phyloP scores from a whole-genome alignment of 2,329 filamentous ascomycete species.

The Stromatinia cepivora region DNA sequence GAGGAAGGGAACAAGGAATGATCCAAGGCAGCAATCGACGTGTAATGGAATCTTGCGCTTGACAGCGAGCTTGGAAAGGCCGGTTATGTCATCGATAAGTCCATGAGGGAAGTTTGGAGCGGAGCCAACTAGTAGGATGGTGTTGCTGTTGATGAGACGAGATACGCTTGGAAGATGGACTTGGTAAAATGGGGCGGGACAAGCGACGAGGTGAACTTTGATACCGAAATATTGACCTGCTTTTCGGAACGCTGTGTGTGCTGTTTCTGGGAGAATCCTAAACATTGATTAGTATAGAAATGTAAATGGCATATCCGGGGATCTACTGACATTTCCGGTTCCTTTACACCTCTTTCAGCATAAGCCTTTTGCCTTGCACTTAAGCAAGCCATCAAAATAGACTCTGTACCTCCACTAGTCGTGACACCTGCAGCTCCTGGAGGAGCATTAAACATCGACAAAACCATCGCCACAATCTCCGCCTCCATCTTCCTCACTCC shows the following conservation, averaged over 20 bases:
- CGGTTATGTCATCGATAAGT: conserved; percentile 91
- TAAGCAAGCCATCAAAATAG: conserved; percentile 92
- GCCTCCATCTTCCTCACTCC: conserved; percentile 99
- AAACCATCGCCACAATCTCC: conserved; percentile 93
- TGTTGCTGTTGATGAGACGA: conserved; percentile 91
- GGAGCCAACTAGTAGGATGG: conserved; percentile 86
- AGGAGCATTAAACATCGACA: conserved; percentile 86
- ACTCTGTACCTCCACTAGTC: conserved; percentile 92
- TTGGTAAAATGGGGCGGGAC: conserved; percentile 82
- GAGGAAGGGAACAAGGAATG: conserved; percentile 90
- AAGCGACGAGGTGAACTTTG: conserved; percentile 84
- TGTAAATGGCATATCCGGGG: conserved; percentile 19
- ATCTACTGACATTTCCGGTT: conserved; percentile 82
- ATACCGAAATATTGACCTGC: conserved; percentile 95
- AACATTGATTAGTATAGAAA: conserved; percentile 29
- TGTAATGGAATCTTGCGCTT: conserved; percentile 83
- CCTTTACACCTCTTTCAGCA: conserved; percentile 79
- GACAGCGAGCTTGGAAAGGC: conserved; percentile 78
- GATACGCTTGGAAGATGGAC: conserved; percentile 77
- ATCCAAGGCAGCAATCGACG: conserved; percentile 96
- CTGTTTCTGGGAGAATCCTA: conserved; percentile 91
- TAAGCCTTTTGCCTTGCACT: conserved; percentile 88
- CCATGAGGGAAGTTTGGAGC: conserved; percentile 98
- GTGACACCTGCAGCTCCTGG: conserved; percentile 82
- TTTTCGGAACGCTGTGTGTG: conserved; percentile 95